These are phyloP conservation scores for Nakaseomyces uthaithaninus DNA, from an alignment of 1,139 yeast genomes.

Conservation along the genomic window DNA sequence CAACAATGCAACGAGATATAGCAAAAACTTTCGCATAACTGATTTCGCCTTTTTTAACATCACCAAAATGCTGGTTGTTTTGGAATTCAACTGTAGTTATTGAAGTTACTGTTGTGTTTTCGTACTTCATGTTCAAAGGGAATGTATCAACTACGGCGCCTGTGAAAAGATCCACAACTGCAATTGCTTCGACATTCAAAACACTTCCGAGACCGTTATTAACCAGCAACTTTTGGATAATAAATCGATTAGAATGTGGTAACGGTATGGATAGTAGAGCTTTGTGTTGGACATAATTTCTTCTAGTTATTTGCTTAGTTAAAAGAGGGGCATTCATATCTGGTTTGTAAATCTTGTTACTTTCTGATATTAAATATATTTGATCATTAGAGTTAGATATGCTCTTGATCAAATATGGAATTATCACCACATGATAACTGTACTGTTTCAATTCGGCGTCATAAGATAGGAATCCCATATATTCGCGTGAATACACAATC, in stretches of 20 bases:
- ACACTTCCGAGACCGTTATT: neutral
- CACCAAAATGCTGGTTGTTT: neutral
- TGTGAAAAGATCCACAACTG: neutral
- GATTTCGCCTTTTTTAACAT: conserved; percentile 9
- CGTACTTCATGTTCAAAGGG: conserved; percentile 9
- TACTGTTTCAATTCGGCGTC: neutral
- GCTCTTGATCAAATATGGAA: neutral
- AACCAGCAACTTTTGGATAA: neutral
- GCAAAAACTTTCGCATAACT: conserved; percentile 21
- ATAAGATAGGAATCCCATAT: neutral
- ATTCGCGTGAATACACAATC: conserved; percentile 7
- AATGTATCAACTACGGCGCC: conserved; percentile 1
- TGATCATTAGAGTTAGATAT: neutral
- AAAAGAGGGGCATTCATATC: neutral
- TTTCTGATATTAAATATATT: neutral
- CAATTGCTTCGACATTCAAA: conserved; percentile 1
- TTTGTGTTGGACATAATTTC: neutral
- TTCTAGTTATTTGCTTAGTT: neutral
- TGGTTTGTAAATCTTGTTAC: neutral
- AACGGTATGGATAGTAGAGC: neutral
- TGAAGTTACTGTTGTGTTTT: conserved; percentile 21
- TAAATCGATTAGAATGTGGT: neutral
- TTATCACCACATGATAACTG: neutral
- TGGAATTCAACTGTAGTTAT: conserved; percentile 15
- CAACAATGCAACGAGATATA: conserved; percentile 20